Evolutionary conservation across 2,329 filamentous ascomycete genomes (phyloP).

Genomic region (Alternaria longipes): DNA sequence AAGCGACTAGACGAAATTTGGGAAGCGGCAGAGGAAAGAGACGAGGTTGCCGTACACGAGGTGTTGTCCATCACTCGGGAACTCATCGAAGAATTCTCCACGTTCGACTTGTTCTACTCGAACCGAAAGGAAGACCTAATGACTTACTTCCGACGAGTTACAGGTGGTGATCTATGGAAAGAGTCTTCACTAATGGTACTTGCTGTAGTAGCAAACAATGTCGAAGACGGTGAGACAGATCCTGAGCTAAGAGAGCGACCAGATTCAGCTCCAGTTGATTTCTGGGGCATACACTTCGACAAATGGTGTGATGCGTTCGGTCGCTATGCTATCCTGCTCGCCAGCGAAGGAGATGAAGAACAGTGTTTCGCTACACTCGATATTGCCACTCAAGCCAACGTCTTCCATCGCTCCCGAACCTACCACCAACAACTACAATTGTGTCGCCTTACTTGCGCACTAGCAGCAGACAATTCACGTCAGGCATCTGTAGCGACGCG

Average conservation of each 20-base stretch:
- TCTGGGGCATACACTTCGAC: conserved; percentile 81
- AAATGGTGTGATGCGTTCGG: conserved; percentile 91
- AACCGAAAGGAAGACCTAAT: conserved; percentile 57
- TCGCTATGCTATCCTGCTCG: conserved; percentile 82
- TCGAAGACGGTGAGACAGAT: conserved; percentile 43
- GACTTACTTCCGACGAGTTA: conserved; percentile 48
- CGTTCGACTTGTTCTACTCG: conserved; percentile 66
- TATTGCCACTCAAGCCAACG: conserved; percentile 78
- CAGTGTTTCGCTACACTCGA: conserved; percentile 84
- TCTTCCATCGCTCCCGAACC: conserved; percentile 77
- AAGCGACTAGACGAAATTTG: conserved; percentile 57
- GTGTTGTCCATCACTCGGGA: conserved; percentile 68
- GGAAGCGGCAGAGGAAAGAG: conserved; percentile 57
- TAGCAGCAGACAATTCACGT: conserved; percentile 80
- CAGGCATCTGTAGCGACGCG: conserved; percentile 78
- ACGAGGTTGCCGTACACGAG: conserved; percentile 60
- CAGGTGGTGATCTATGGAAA: conserved; percentile 46
- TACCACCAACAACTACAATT: conserved; percentile 78
- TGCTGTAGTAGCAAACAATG: conserved; percentile 45
- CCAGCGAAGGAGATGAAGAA: conserved; percentile 70
- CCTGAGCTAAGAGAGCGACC: conserved; percentile 42
- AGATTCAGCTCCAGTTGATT: conserved; percentile 60
- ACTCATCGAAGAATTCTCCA: conserved; percentile 68
- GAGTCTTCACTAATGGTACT: conserved; percentile 47
- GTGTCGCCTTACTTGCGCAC: conserved; percentile 83